Evolutionary conservation across 2,329 filamentous ascomycete species (phyloP), one percentile per base, ranked within the genome.

Genomic region (Phyllosticta citrichinensis): DNA sequence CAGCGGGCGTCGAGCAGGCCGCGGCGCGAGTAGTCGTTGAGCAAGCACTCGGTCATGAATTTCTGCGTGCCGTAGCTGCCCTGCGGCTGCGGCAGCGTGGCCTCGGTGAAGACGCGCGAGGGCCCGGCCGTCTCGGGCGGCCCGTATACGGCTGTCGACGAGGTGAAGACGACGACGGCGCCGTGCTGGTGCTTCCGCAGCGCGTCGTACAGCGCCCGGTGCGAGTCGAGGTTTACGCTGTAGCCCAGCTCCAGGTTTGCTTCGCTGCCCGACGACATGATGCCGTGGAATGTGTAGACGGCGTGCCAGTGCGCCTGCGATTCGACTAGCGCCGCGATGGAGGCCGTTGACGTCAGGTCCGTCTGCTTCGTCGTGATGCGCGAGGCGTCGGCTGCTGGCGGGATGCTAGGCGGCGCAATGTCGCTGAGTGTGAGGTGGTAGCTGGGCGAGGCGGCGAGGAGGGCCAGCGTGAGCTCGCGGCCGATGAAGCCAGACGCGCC

Each of bases 201-300:
- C 14, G 73, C 70, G 57, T 83, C 77, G 2, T 85, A 74, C 12
- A 83, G 64, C 47, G 71, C 70, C 22, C 80, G 77, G 52, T 81
- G 80, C 52, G 78, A 80, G 64, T 84, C 79, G 52, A 85, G 73
- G 68, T 85, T 85, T 57, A 85, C 81, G 24, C 71, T 73, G 68
- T 83, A 77, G 10, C 80, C 81, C 3, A 83, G 74, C 58, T 81
- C 79, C 66, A 80, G 82, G 71, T 84, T 77, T 60, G 80, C 79
- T 69, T 85, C 83, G 17, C 81, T 80, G 8, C 81, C 81, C 3
- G 81, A 80, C 0, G 82, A 85, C 83, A 85, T 85, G 75, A 85
- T 83, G 62, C 83, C 83, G 70, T 86, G 83, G 72, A 86, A 82
- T 65, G 83, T 73, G 71, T 82, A 85, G 55, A 62, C 55, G 5